phyloP scores from a whole-genome alignment of 495 filamentous ascomycete genomes.

The Filosporella fistucella region DNA sequence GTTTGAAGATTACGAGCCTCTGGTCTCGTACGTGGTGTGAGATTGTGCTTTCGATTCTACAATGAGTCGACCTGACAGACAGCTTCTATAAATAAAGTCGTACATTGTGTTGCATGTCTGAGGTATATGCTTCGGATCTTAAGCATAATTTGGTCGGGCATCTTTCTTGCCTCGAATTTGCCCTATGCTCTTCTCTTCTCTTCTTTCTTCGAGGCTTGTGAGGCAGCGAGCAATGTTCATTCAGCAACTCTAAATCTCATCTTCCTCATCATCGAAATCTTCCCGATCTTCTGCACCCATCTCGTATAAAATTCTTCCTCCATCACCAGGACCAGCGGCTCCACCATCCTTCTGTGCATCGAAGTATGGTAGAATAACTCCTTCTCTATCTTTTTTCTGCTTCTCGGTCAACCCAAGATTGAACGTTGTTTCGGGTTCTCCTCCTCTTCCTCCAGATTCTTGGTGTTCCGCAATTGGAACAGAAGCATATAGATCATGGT shows the following conservation, averaged over 20 bases:
- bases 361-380: slow-evolving; percentile 88
- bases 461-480: slow-evolving; percentile 10
- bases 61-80: too few species aligned
- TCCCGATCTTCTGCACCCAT: slow-evolving; percentile 81
- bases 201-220: not conserved
- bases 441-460: slow-evolving; percentile 40
- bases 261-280: slow-evolving; percentile 98
- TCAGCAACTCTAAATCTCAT: slow-evolving; percentile 76
- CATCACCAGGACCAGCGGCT: slow-evolving; percentile 72
- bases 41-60: too few species aligned
- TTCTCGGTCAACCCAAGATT: slow-evolving; percentile 84
- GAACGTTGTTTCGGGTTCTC: slow-evolving; percentile 65
- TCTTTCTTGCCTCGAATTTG: too few species aligned
- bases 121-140: too few species aligned
- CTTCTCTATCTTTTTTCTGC: slow-evolving; percentile 78
- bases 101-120: too few species aligned
- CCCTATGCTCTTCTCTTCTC: not conserved
- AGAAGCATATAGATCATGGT: slow-evolving; percentile 65
- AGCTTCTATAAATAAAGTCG: too few species aligned
- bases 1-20: too few species aligned
- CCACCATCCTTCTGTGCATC: slow-evolving; percentile 85
- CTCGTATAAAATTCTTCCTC: slow-evolving; percentile 90
- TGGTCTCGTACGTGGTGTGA: too few species aligned
- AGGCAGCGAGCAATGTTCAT: too few species aligned
- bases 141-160: too few species aligned